Percentiles rank a stretch among this genome's conserved stretches.
phyloP scores from a whole-genome alignment of 306 rosid species.

The Amphicarpaea edgeworthii region DNA sequence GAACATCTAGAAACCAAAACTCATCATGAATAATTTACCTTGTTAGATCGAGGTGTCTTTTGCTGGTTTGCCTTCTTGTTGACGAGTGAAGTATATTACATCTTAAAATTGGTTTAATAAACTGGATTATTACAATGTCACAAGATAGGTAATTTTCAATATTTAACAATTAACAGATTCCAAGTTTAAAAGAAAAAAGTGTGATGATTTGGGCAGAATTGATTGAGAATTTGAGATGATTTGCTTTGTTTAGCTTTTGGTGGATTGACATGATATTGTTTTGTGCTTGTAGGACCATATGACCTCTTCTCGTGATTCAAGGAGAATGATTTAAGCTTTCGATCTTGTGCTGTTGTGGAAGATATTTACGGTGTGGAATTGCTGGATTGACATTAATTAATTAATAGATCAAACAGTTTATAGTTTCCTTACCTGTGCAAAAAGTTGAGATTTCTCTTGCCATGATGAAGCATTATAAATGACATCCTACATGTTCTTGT shows the following conservation, averaged over 20 bases:
- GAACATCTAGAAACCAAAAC: conserved; percentile 3
- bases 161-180: neutral
- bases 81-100: neutral
- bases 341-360: conserved; percentile 42
- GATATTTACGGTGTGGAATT: conserved; percentile 26
- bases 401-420: conserved; percentile 36
- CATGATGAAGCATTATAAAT: conserved; percentile 46
- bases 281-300: conserved; percentile 81
- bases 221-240: neutral
- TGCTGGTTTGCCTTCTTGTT: neutral
- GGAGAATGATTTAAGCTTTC: conserved; percentile 64
- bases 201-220: neutral
- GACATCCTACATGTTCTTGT: conserved; percentile 44
- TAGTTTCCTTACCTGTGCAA: conserved; percentile 39
- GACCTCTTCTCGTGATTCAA: conserved; percentile 84
- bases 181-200: neutral
- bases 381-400: conserved; percentile 47
- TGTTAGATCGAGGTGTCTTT: conserved; percentile 13
- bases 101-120: neutral
- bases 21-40: conserved; percentile 21
- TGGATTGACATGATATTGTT: conserved; percentile 41
- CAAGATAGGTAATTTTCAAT: conserved; percentile 19
- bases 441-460: conserved; percentile 41
- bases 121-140: conserved; percentile 9
- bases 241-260: conserved; percentile 12